Percentiles rank a stretch among this genome's conserved stretches.
Evolutionary conservation across 441 rosid genomes (phyloP).

Genomic region (Kokia cookei): DNA sequence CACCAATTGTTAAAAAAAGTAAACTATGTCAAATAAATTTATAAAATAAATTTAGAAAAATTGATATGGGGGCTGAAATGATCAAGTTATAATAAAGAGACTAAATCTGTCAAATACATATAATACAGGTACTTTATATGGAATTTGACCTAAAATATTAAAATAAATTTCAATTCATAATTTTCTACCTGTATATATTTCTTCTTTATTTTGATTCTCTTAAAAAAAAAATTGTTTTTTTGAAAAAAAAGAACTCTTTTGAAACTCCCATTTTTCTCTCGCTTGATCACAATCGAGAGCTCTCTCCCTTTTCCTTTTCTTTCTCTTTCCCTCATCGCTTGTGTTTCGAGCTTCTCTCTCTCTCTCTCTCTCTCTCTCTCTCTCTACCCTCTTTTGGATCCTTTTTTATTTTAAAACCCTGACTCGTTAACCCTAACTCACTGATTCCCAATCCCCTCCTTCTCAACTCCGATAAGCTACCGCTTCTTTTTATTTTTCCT

Average conservation of each 20-base stretch:
- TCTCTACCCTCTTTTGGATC: background rate
- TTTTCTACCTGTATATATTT: background rate
- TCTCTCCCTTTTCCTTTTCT: background rate
- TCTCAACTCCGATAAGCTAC: background rate
- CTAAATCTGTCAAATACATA: background rate
- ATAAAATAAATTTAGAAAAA: too few species aligned
- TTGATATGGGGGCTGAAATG: too few species aligned
- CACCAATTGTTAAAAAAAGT: too few species aligned
- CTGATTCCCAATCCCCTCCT: constrained; percentile 1
- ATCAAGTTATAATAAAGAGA: too few species aligned
- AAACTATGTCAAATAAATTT: too few species aligned
- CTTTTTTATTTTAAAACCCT: background rate
- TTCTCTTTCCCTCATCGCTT: background rate
- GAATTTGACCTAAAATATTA: background rate
- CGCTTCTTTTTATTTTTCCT: background rate
- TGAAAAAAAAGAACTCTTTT: background rate
- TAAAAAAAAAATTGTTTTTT: background rate
- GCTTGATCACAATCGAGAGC: constrained; percentile 19
- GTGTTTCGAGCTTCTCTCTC: background rate
- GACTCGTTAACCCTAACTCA: constrained; percentile 19
- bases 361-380: background rate
- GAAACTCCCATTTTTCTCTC: background rate
- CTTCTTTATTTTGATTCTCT: background rate
- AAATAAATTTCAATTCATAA: background rate
- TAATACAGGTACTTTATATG: background rate